These are phyloP conservation scores for Russula olivacea DNA, from an alignment of 768 basidiomycete genomes.

Conservation along the genomic window DNA sequence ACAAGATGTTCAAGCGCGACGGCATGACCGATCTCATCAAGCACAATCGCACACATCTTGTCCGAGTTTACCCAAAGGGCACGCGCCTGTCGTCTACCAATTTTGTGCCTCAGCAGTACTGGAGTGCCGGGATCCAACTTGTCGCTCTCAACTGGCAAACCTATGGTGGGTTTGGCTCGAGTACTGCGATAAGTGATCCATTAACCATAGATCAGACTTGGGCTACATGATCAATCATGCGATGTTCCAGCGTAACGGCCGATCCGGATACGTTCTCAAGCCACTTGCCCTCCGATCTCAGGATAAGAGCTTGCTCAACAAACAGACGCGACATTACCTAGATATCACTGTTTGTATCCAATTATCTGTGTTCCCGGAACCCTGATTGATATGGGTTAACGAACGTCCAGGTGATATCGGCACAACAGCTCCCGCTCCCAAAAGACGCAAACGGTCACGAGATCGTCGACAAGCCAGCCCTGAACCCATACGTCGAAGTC, in stretches of 20 bases:
- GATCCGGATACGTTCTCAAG: slow-evolving; percentile 85
- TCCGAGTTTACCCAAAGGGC: slow-evolving; percentile 84
- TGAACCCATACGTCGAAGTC: slow-evolving; percentile 78
- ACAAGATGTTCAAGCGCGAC: slow-evolving; percentile 64
- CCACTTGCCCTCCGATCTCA: slow-evolving; percentile 66
- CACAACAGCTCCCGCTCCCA: slow-evolving; percentile 79
- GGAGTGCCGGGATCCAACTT: slow-evolving; percentile 83
- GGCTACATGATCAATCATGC: slow-evolving; percentile 91
- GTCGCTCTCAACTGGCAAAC: slow-evolving; percentile 99
- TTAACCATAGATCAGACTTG: slow-evolving; percentile 49
- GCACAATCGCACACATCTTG: slow-evolving; percentile 78
- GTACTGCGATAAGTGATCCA: not conserved
- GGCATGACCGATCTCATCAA: slow-evolving; percentile 66
- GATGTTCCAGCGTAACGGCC: slow-evolving; percentile 91
- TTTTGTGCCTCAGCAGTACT: slow-evolving; percentile 82
- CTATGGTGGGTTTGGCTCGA: slow-evolving; percentile 51
- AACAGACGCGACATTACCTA: slow-evolving; percentile 53
- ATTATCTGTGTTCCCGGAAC: not conserved
- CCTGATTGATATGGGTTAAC: not conserved
- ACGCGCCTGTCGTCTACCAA: slow-evolving; percentile 77
- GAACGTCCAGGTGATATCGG: slow-evolving; percentile 61
- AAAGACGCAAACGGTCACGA: slow-evolving; percentile 60
- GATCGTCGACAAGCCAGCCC: slow-evolving; percentile 47
- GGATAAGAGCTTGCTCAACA: slow-evolving; percentile 51
- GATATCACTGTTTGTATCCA: slow-evolving; percentile 50